Conservation (phyloP, 2,329 filamentous ascomycete species). For the Aspergillus ustus region DNA sequence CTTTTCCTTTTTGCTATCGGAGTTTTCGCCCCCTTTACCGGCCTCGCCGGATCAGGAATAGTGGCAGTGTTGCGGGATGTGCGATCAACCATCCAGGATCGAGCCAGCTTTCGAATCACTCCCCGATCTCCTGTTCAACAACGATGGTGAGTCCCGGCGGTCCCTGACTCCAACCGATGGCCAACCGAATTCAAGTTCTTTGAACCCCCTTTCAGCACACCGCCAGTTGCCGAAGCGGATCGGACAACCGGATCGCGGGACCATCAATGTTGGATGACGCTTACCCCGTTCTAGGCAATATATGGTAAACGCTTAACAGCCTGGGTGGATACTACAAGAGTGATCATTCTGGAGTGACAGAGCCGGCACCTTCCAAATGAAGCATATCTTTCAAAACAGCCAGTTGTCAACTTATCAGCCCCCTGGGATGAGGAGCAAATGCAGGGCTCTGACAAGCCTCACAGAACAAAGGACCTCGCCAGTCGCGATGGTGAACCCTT, state of each 20-base stretch:
- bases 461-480: neutral
- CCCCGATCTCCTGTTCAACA: neutral
- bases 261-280: neutral
- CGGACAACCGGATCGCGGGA: neutral
- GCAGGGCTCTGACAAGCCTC: neutral
- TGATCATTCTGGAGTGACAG: neutral
- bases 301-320: neutral
- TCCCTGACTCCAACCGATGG: neutral
- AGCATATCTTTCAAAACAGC: neutral
- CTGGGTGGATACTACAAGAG: neutral
- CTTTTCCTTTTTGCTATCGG: slow-evolving; percentile 2
- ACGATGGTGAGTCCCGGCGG: neutral
- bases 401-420: neutral
- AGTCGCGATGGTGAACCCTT: neutral
- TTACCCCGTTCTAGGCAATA: neutral
- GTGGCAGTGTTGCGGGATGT: slow-evolving; percentile 7
- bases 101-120: neutral
- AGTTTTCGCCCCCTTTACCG: neutral
- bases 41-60: slow-evolving; percentile 1
- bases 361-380: slow-evolving; percentile 9
- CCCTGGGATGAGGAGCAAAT: neutral
- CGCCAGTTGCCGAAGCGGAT: slow-evolving; percentile 2
- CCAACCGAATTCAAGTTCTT: neutral
- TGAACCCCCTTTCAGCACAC: slow-evolving; percentile 2
- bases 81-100: slow-evolving; percentile 4